These are phyloP conservation scores for Alloteropsis angusta DNA, from an alignment of 202 grass and related monocot species.

Conservation along the genomic window DNA sequence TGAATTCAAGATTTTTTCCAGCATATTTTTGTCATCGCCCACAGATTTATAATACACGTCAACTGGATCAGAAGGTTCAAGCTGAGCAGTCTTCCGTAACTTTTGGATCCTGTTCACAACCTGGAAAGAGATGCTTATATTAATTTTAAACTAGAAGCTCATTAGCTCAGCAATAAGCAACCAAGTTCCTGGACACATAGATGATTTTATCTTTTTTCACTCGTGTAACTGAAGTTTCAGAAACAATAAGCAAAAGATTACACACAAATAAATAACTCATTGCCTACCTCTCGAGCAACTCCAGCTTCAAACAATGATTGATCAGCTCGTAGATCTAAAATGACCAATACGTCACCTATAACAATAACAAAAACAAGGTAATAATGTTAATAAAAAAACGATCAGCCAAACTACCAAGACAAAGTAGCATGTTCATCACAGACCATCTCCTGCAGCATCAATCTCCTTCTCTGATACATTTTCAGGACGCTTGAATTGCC, in stretches of 20 bases:
- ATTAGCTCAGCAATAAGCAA: neutral
- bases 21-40: slow-evolving; percentile 25
- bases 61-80: slow-evolving; percentile 82
- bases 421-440: slow-evolving; percentile 20
- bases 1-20: slow-evolving; percentile 73
- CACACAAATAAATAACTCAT: slow-evolving; percentile 1
- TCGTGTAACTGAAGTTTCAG: neutral
- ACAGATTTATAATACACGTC: slow-evolving; percentile 74
- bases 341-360: slow-evolving; percentile 85
- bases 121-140: slow-evolving; percentile 33
- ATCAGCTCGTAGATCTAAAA: slow-evolving; percentile 84
- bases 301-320: slow-evolving; percentile 92
- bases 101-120: slow-evolving; percentile 98
- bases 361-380: slow-evolving; percentile 26
- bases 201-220: neutral
- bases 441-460: slow-evolving; percentile 96
- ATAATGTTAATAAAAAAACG: slow-evolving; percentile 5
- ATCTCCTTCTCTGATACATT: slow-evolving; percentile 77
- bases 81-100: slow-evolving; percentile 77
- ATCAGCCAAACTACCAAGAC: slow-evolving; percentile 10
- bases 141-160: neutral
- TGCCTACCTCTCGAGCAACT: slow-evolving; percentile 83
- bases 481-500: slow-evolving; percentile 75
- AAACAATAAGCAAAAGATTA: neutral
- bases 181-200: neutral